Evolutionary conservation across 176 grass and related monocot species (phyloP).

Genomic region (Triticum turgidum): DNA sequence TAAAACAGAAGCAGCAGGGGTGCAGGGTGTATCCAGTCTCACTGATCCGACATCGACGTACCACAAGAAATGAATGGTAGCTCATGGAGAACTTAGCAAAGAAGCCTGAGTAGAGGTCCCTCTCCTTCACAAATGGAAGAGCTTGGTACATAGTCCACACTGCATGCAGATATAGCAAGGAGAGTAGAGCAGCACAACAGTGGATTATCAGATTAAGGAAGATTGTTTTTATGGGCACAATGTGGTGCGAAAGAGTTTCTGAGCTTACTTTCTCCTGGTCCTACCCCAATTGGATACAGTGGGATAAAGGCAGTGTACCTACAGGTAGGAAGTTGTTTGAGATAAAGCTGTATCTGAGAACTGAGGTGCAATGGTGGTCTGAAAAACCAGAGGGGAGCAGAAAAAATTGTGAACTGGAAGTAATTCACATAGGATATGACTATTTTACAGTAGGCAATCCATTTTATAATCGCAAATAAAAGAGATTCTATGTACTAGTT

Average conservation of each 20-base stretch:
- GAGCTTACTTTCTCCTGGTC: conserved; percentile 91
- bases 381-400: neutral
- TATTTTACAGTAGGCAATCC: neutral
- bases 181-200: neutral
- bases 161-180: conserved; percentile 26
- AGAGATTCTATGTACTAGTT: neutral
- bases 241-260: neutral
- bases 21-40: neutral
- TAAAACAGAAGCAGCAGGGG: neutral
- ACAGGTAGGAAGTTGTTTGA: neutral
- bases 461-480: neutral
- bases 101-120: conserved; percentile 65
- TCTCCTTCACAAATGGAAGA: conserved; percentile 77
- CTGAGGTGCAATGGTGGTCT: neutral
- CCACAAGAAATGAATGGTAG: conserved; percentile 82
- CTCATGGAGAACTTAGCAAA: conserved; percentile 70
- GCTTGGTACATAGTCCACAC: conserved; percentile 92
- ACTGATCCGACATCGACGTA: neutral
- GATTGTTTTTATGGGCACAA: neutral
- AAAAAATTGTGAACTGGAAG: neutral
- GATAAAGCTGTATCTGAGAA: neutral
- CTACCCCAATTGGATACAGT: conserved; percentile 85
- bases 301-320: conserved; percentile 97
- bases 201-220: neutral
- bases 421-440: neutral